Evolutionary conservation across 768 basidiomycete species (phyloP).

Genomic region (Polyporus arcularius): DNA sequence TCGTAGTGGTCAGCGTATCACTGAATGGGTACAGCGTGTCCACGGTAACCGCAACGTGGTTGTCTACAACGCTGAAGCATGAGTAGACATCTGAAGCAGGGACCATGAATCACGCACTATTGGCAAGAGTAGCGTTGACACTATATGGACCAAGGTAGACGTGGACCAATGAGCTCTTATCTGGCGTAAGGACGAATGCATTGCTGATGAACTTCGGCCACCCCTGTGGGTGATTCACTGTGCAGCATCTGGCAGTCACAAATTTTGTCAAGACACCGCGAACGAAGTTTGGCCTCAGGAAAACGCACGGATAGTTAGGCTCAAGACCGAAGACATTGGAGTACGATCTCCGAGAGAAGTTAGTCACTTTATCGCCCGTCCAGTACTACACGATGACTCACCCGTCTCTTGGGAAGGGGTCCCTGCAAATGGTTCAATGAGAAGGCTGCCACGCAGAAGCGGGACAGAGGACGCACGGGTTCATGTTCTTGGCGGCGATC

Average conservation of each 20-base stretch:
- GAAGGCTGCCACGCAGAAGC: not conserved
- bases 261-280: conserved; percentile 32
- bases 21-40: conserved; percentile 55
- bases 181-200: conserved; percentile 50
- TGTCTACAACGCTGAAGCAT: conserved; percentile 29
- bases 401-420: conserved; percentile 57
- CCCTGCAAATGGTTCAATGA: conserved; percentile 30
- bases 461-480: conserved; percentile 35
- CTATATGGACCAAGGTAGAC: conserved; percentile 51
- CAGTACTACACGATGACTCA: conserved; percentile 23
- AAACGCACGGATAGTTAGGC: conserved; percentile 48
- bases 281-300: not conserved
- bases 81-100: too few relatives aligned
- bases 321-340: conserved; percentile 53
- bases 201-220: conserved; percentile 58
- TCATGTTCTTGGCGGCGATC: conserved; percentile 57
- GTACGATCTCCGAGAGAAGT: conserved; percentile 36
- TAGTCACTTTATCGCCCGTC: not conserved
- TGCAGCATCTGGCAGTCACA: conserved; percentile 42
- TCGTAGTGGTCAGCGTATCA: conserved; percentile 46
- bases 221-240: conserved; percentile 55
- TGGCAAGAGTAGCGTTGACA: conserved; percentile 40
- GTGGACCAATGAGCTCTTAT: conserved; percentile 46
- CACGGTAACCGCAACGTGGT: conserved; percentile 43
- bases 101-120: conserved; percentile 27